Base-by-base conservation (phyloP, 2,329 filamentous ascomycete genomes). In the Exophiala sideris region DNA sequence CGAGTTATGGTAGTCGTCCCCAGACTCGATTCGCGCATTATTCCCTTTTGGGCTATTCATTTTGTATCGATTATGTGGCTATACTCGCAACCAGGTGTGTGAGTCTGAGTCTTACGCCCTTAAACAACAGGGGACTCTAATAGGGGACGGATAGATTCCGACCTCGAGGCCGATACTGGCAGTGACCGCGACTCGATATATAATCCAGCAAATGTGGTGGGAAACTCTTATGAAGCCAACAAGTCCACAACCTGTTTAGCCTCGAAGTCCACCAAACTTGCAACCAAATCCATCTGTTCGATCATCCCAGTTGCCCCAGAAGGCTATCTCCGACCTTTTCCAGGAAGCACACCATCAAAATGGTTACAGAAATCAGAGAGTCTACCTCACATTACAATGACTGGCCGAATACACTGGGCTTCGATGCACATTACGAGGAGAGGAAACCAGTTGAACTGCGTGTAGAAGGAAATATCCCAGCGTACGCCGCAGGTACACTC, bases 401-500 rank as follows among this genome's bases (percentile, higher is more conserved):
- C 53, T 81, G 78, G 78, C 78, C 78, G 2, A 80, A 80, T 57
- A 71, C 75, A 14, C 68, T 73, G 52, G 78, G 78, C 9, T 90
- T 90, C 63, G 80, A 88, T 52, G 81, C 78, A 14, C 75, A 86
- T 39, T 81, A 82, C 10, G 85, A 90, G 63, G 80, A 88, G 59
- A 78, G 78, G 3, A 79, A 79, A 0, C 86, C 88, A 0, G 72
- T 91, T 3, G 74, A 84, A 45, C 77, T 92, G 10, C 64, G 66
- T 0, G 77, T 92, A 4, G 76, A 74, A 35, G 89, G 89, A 9
- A 68, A 69, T 0, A 89, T 94, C 47, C 89, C 89, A 1, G 54
- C 75, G 1, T 91, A 87, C 76, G 83, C 83, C 3, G 83, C 86
- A 2, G 89, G 89, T 1, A 76, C 80, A 1, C 76, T 94, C 0